Evolutionary conservation across 441 rosid species (phyloP).

Genomic region (Oxalis stricta): DNA sequence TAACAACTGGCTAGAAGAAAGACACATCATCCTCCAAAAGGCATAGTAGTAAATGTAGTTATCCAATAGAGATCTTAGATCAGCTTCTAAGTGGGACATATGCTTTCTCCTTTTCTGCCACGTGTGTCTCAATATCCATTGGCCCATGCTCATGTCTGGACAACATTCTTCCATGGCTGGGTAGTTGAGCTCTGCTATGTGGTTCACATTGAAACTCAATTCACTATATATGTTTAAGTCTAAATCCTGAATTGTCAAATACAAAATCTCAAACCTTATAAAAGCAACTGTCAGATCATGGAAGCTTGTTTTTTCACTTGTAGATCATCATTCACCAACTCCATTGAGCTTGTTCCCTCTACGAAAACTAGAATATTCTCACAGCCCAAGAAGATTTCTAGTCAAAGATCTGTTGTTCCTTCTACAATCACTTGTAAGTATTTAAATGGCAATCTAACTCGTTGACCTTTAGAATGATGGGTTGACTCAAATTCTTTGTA

Average conservation of each 20-base stretch:
- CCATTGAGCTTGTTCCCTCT: constrained; percentile 25
- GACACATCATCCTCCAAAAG: too few species aligned
- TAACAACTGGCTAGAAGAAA: too few species aligned
- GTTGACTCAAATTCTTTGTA: background rate
- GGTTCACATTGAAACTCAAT: constrained; percentile 25
- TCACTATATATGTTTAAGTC: constrained; percentile 7
- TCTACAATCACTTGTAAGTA: constrained; percentile 39
- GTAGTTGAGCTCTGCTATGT: constrained; percentile 18
- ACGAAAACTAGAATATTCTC: constrained; percentile 29
- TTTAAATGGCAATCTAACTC: background rate
- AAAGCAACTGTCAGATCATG: constrained; percentile 23
- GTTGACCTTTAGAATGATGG: background rate
- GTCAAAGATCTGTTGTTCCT: constrained; percentile 21
- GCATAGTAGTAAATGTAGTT: too few species aligned
- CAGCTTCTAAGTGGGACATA: background rate
- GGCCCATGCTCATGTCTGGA: constrained; percentile 20
- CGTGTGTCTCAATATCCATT: constrained; percentile 28
- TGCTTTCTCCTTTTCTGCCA: constrained; percentile 7
- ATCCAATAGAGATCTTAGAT: too few species aligned
- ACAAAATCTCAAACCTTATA: constrained; percentile 1
- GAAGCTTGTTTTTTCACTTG: constrained; percentile 68
- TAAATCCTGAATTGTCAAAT: too few species aligned
- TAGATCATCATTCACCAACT: constrained; percentile 43
- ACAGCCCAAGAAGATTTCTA: constrained; percentile 19
- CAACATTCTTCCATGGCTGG: background rate